Base-by-base conservation (phyloP, 192 early-diverging fungal genomes). In the Paraglomus occultum region DNA sequence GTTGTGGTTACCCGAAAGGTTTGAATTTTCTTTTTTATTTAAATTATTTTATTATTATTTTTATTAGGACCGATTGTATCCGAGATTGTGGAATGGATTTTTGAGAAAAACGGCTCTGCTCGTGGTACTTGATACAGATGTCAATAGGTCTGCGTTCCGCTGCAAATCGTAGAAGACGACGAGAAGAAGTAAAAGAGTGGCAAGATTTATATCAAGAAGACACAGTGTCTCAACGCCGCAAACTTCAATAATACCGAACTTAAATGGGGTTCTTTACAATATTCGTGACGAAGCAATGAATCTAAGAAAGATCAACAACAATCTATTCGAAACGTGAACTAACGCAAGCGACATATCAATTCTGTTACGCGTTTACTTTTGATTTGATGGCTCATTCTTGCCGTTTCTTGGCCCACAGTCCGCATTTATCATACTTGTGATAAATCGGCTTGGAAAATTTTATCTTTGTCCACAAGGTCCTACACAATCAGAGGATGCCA, bases 11-110 rank as follows among this genome's bases (percentile, higher is more conserved):
- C n/a, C n/a, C n/a, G n/a, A n/a, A n/a, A n/a, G n/a, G n/a, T n/a
- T n/a, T n/a, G n/a, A 48, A n/a, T n/a, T n/a, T n/a, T n/a, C n/a
- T n/a, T n/a, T n/a, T n/a, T n/a, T n/a, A n/a, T n/a, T n/a, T n/a
- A n/a, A n/a, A n/a, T n/a, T n/a, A n/a, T n/a, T n/a, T n/a, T n/a
- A n/a, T n/a, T n/a, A n/a, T n/a, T n/a, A n/a, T 63, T 48, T 11
- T 23, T 20, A 47, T 48, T 48, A 63, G 44, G 61, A 63, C 46
- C 8, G n/a, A 63, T 63, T 63, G 45, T 63, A 63, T 63, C 46
- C 8, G 18, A 63, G 15, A 15, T 63, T 63, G 61, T 63, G 61
- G 8, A 63, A 20, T 63, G 45, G 46, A 63, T 63, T 22, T 63
- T 63, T 63, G 45, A 63, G 40, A 63, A 63, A 22, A 63, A 63